Conservation (phyloP, 2,329 filamentous ascomycete genomes). For the Lachnellula willkommii region DNA sequence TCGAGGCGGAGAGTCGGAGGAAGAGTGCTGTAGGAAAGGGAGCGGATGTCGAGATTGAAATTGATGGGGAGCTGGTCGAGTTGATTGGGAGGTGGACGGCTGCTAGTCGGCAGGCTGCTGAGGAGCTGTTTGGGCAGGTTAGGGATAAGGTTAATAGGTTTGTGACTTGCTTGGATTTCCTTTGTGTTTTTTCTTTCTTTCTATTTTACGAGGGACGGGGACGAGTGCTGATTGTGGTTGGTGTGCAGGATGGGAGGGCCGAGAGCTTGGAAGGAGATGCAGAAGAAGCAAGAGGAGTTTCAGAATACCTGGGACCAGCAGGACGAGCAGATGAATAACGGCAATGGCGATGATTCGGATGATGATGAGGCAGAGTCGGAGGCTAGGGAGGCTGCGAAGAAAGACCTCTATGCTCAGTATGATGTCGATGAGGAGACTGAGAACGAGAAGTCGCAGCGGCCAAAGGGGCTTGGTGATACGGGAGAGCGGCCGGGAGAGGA, state of each 20-base stretch:
- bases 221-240: not conserved
- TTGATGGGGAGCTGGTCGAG: conserved; percentile 49
- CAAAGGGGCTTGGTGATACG: conserved; percentile 29
- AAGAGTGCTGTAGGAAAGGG: not conserved
- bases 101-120: conserved; percentile 57
- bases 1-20: conserved; percentile 35
- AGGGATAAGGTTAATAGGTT: conserved; percentile 51
- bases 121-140: conserved; percentile 59
- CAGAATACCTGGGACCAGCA: conserved; percentile 36
- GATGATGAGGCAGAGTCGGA: conserved; percentile 32
- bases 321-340: conserved; percentile 20
- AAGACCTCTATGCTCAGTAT: conserved; percentile 31
- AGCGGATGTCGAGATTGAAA: conserved; percentile 42
- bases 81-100: conserved; percentile 57
- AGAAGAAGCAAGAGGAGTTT: conserved; percentile 40
- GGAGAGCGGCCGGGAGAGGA: conserved; percentile 36
- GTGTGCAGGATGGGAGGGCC: conserved; percentile 52
- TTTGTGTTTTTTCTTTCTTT: conserved; percentile 1
- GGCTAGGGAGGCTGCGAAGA: conserved; percentile 35
- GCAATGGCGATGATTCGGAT: conserved; percentile 26
- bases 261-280: conserved; percentile 48
- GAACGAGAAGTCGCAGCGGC: conserved; percentile 32
- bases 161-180: not conserved
- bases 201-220: not conserved
- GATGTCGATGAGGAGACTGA: conserved; percentile 31